phyloP scores from a whole-genome alignment of 139 green algal genomes.

The Ettlia oleoabundans region DNA sequence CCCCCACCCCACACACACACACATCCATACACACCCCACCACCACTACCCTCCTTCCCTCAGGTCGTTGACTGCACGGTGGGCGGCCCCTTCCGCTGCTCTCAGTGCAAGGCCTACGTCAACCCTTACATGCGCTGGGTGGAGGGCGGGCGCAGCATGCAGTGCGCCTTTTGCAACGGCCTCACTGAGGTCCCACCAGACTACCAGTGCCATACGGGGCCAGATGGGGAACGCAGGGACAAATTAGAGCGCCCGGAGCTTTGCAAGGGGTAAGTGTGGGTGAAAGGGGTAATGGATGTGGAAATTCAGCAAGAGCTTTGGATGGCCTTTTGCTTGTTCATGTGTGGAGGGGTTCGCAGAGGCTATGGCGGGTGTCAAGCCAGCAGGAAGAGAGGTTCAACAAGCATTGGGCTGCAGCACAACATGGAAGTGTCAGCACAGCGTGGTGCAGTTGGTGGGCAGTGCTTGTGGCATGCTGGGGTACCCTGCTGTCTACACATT shows the following conservation, averaged over 20 bases:
- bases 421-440: no score
- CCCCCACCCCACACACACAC: no score
- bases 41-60: background rate
- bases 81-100: slow-evolving; percentile 80
- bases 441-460: no score
- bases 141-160: slow-evolving; percentile 56
- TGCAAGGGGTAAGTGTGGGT: slow-evolving; percentile 48
- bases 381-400: no score
- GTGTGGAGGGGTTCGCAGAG: no score
- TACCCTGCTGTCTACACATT: no score
- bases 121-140: slow-evolving; percentile 83
- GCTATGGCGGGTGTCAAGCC: no score
- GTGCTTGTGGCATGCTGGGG: no score
- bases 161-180: slow-evolving; percentile 83
- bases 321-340: no score
- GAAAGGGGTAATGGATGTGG: background rate
- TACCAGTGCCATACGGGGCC: slow-evolving; percentile 80
- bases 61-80: slow-evolving; percentile 75
- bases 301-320: no score
- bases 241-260: slow-evolving; percentile 77
- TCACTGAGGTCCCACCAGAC: slow-evolving; percentile 67
- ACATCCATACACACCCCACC: no score
- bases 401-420: no score
- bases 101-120: slow-evolving; percentile 92
- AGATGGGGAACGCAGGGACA: slow-evolving; percentile 70